phyloP scores from a whole-genome alignment of 148 eudicot genomes.

The Vaccinium myrtillus region DNA sequence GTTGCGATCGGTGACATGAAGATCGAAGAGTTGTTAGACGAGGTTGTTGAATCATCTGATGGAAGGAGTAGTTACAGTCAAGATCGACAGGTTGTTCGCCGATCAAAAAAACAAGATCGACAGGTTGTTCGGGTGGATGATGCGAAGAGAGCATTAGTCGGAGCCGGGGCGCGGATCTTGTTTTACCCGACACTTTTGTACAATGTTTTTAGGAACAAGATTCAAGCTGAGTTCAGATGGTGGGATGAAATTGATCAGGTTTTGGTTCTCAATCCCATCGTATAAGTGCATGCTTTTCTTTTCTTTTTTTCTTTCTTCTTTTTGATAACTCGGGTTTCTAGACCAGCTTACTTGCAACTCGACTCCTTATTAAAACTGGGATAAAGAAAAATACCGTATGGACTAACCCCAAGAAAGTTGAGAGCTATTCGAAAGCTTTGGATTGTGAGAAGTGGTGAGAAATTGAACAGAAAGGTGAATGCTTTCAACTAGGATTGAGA shows the following conservation, averaged over 20 bases:
- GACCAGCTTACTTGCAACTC: background rate
- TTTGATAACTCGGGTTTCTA: background rate
- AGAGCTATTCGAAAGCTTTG: no score
- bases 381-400: no score
- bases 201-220: constrained; percentile 65
- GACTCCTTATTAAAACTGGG: background rate
- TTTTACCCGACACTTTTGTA: constrained; percentile 83
- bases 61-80: background rate
- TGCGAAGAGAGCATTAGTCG: constrained; percentile 63
- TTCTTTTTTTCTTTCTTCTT: background rate
- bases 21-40: constrained; percentile 32
- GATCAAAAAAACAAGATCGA: no score
- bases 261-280: background rate
- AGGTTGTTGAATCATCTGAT: constrained; percentile 6
- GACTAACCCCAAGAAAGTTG: no score
- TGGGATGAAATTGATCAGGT: constrained; percentile 92
- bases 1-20: constrained; percentile 37
- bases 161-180: constrained; percentile 75
- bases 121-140: constrained; percentile 31
- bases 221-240: constrained; percentile 81
- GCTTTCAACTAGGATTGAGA: no score
- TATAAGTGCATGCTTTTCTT: background rate
- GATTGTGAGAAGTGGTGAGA: no score
- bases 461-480: no score
- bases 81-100: background rate